Conservation (phyloP, 371 early-diverging fungal species). For the Coemansia sp. region DNA sequence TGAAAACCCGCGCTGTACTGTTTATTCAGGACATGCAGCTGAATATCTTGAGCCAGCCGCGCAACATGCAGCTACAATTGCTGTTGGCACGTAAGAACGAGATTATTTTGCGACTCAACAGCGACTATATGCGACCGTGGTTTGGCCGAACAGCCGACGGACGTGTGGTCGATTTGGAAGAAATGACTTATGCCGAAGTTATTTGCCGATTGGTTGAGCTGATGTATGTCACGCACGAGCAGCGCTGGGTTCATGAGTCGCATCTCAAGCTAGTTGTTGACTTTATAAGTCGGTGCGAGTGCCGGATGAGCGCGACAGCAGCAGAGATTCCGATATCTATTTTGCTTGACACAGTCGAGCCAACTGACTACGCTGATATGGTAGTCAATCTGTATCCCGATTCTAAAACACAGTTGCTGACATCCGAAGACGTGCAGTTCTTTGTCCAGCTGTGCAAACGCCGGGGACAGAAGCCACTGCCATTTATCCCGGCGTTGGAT, state of each 20-base stretch:
- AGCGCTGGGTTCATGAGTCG: slow-evolving; percentile 81
- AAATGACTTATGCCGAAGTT: slow-evolving; percentile 94
- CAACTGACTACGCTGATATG: slow-evolving; percentile 58
- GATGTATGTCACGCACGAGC: slow-evolving; percentile 73
- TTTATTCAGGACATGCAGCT: slow-evolving; percentile 89
- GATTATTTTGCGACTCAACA: slow-evolving; percentile 84
- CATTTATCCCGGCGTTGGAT: slow-evolving; percentile 87
- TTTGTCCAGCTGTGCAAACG: slow-evolving; percentile 80
- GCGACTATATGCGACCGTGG: slow-evolving; percentile 55
- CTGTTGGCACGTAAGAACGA: slow-evolving; percentile 83
- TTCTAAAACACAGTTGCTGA: slow-evolving; percentile 72
- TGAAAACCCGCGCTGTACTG: slow-evolving; percentile 85
- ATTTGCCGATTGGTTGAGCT: slow-evolving; percentile 74
- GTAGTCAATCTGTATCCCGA: slow-evolving; percentile 77
- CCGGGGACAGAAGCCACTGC: slow-evolving; percentile 49
- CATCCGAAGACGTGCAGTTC: slow-evolving; percentile 87
- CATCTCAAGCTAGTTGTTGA: slow-evolving; percentile 79
- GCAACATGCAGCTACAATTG: slow-evolving; percentile 76
- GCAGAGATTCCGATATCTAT: slow-evolving; percentile 1
- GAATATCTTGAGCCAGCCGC: slow-evolving; percentile 77
- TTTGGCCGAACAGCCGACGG: neutral
- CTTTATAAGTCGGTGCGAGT: slow-evolving; percentile 80
- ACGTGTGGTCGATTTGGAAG: slow-evolving; percentile 15
- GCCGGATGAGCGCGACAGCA: slow-evolving; percentile 50
- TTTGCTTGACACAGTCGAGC: slow-evolving; percentile 63